A percentile compares a stretch with the other conserved stretches of the same genome.
Evolutionary conservation across 2,329 filamentous ascomycete genomes (phyloP).

Genomic region (Colletotrichum euphorbiae): DNA sequence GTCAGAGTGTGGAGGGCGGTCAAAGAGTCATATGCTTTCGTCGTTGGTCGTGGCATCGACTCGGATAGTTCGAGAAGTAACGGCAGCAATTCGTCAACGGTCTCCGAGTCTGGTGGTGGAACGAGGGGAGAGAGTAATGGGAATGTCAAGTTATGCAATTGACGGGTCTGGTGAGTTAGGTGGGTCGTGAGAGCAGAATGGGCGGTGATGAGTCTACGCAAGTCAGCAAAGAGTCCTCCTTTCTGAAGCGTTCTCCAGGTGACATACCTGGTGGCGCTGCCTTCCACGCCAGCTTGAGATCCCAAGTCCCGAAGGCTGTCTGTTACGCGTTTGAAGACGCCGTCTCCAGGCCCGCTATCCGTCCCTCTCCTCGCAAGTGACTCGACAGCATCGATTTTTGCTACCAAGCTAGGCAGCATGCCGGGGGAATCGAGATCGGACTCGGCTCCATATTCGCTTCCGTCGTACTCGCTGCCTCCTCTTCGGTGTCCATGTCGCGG

Average conservation of each 20-base stretch:
- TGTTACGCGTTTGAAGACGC: conserved; percentile 75
- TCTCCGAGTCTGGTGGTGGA: conserved; percentile 70
- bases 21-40: conserved; percentile 73
- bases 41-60: conserved; percentile 73
- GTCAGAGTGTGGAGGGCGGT: conserved; percentile 77
- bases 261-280: conserved; percentile 75
- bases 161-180: conserved; percentile 79
- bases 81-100: conserved; percentile 76
- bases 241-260: background rate
- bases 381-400: conserved; percentile 79
- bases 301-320: conserved; percentile 78
- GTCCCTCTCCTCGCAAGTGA: conserved; percentile 74
- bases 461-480: conserved; percentile 72
- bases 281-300: conserved; percentile 78
- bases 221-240: background rate
- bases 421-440: conserved; percentile 77
- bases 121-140: conserved; percentile 77
- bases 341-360: conserved; percentile 72
- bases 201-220: conserved; percentile 75
- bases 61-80: conserved; percentile 74
- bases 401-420: conserved; percentile 74
- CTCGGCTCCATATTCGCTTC: conserved; percentile 79
- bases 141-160: conserved; percentile 79
- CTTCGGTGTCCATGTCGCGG: conserved; percentile 62
- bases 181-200: conserved; percentile 81